Evolutionary conservation across 2,329 filamentous ascomycete species (phyloP), one percentile per base, ranked within the genome.

Genomic region (Paracamarosporium sp.): DNA sequence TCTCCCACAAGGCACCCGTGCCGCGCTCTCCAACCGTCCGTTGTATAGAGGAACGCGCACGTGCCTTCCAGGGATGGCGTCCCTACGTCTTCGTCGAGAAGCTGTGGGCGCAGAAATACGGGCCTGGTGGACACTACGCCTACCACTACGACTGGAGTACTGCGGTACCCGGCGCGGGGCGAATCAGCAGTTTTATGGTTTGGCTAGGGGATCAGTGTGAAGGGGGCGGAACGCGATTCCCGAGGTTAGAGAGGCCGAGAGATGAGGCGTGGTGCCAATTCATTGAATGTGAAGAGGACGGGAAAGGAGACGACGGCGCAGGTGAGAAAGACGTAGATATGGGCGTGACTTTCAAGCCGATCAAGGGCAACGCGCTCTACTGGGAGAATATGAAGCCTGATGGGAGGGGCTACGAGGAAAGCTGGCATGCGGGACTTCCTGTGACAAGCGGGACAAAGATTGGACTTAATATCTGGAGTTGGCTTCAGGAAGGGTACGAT

Each of bases 381-480:
- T 88, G 86, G 86, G 82, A 84, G 74, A 88, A 88, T 70, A 77
- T 88, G 55, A 76, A 81, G 36, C 60, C 75, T 0, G 83, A 87
- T 71, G 85, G 86, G 2, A 78, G 74, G 22, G 85, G 85, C 12
- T 86, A 85, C 65, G 76, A 79, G 56, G 84, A 88, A 72, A 85
- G 83, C 30, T 85, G 85, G 79, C 86, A 88, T 79, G 85, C 85
- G 41, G 85, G 84, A 5, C 76, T 87, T 66, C 85, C 86, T 8
- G 85, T 88, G 0, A 72, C 74, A 47, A 77, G 72, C 38, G 86
- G 86, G 2, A 78, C 75, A 35, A 88, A 88, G 76, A 80, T 88
- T 55, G 86, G 86, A 0, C 71, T 88, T 73, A 88, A 88, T 74
- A 86, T 88, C 59, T 88, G 86, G 86, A 87, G 83, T 72, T 88